Evolutionary conservation across 2,329 filamentous ascomycete genomes (phyloP), one percentile per base, ranked within the genome.

Genomic region (Zalaria obscura): DNA sequence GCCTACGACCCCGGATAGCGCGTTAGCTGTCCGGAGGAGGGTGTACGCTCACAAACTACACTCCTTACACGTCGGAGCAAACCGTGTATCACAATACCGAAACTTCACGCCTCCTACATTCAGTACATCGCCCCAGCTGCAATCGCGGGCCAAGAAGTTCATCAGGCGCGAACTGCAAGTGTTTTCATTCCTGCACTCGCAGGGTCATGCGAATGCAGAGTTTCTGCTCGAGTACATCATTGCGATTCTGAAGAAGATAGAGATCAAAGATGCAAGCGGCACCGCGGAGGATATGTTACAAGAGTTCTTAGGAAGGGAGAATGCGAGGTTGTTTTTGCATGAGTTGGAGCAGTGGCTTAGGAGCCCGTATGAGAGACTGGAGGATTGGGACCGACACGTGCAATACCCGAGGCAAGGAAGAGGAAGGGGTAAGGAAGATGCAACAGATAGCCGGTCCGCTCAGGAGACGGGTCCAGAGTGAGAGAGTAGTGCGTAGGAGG

Each of bases 201-300:
- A 64, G 2, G 45, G 56, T 46, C 40, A 45, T 26, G 58, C 55
- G 38, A 89, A 88, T 52, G 75, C 81, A 5, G 87, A 93, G 54
- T 93, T 88, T 47, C 60, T 95, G 7, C 70, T 95, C 6, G 84
- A 93, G 53, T 94, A 93, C 57, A 76, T 93, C 40, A 63, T 95
- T 34, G 81, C 82, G 6, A 82, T 95, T 25, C 63, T 95, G 44
- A 88, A 84, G 57, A 84, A 78, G 0, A 76, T 91, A 10, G 86
- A 94, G 53, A 70, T 88, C 4, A 86, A 86, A 60, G 83, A 77
- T 3, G 84, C 81, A 47, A 72, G 73, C 33, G 87, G 86, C 0
- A 76, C 83, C 51, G 85, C 86, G 0, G 84, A 91, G 56, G 77
- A 84, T 35, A 72, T 94, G 61, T 58, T 95, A 32, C 66, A 75